These are phyloP conservation scores for Mycena indigotica DNA, from an alignment of 768 basidiomycete species.

Conservation along the genomic window DNA sequence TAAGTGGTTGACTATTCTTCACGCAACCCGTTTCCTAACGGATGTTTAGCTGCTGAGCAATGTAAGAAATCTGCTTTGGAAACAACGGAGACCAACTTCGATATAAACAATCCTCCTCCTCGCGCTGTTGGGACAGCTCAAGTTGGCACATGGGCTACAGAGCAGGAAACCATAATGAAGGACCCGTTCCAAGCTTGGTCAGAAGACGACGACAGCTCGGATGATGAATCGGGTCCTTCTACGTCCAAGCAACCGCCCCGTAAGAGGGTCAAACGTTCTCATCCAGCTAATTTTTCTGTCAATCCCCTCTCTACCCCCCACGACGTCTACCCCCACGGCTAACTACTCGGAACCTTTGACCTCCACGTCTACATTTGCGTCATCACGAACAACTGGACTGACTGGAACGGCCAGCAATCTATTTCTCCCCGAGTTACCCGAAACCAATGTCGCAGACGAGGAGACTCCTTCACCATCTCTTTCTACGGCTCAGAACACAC, in stretches of 20 bases:
- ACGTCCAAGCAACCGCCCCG: not conserved
- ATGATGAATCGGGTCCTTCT: not conserved
- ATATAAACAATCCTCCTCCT: not conserved
- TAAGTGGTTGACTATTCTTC: not conserved
- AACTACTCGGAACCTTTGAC: too few relatives aligned
- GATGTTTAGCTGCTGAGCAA: not conserved
- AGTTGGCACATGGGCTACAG: not conserved
- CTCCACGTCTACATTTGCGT: not conserved
- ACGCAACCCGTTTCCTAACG: not conserved
- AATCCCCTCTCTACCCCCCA: too few relatives aligned
- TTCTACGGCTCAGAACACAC: too few relatives aligned
- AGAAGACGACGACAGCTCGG: too few relatives aligned
- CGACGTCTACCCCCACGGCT: too few relatives aligned
- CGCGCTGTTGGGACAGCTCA: not conserved
- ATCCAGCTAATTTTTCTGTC: too few relatives aligned
- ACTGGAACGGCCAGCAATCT: not conserved
- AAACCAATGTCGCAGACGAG: too few relatives aligned
- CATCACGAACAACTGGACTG: not conserved
- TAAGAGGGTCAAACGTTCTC: not conserved
- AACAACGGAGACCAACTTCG: not conserved
- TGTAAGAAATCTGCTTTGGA: not conserved
- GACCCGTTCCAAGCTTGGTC: not conserved
- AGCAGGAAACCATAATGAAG: not conserved
- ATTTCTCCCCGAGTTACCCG: too few relatives aligned
- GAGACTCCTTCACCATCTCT: too few relatives aligned